Evolutionary conservation across 768 basidiomycete genomes (phyloP).

Genomic region (Cytidiella melzeri): DNA sequence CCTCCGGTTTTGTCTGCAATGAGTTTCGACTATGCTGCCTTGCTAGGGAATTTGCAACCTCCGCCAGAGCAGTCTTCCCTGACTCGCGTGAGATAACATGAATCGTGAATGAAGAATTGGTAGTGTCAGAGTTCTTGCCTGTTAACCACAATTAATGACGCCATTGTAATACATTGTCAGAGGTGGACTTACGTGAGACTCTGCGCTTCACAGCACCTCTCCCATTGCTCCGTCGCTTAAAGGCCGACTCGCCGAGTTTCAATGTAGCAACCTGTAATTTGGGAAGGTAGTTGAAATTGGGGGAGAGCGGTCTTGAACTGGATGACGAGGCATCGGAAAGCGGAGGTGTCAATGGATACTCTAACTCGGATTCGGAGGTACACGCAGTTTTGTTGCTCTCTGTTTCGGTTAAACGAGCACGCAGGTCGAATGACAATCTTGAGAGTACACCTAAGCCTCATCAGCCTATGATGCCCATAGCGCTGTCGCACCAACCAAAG

Average conservation of each 20-base stretch:
- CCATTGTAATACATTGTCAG: no score
- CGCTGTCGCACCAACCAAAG: slow-evolving; percentile 1
- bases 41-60: slow-evolving; percentile 43
- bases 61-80: slow-evolving; percentile 60
- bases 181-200: slow-evolving; percentile 11
- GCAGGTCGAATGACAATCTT: slow-evolving; percentile 30
- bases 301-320: slow-evolving; percentile 56
- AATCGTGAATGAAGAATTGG: slow-evolving; percentile 33
- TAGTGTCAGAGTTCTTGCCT: slow-evolving; percentile 1
- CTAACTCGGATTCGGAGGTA: slow-evolving; percentile 44
- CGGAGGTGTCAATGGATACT: slow-evolving; percentile 76
- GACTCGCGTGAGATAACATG: slow-evolving; percentile 53
- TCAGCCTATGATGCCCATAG: slow-evolving; percentile 26
- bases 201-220: slow-evolving; percentile 18
- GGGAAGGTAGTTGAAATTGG: slow-evolving; percentile 23
- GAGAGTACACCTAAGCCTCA: slow-evolving; percentile 14
- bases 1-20: not conserved
- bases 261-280: slow-evolving; percentile 19
- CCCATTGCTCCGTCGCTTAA: slow-evolving; percentile 5
- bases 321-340: slow-evolving; percentile 67
- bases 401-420: slow-evolving; percentile 26
- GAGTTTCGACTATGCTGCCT: slow-evolving; percentile 15
- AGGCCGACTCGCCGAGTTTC: slow-evolving; percentile 4
- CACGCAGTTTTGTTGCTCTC: slow-evolving; percentile 12
- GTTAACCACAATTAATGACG: not conserved